A percentile compares a stretch with the other conserved stretches of the same genome.
Conservation (phyloP, 345 rosid genomes). For the Eutrema japonicum region DNA sequence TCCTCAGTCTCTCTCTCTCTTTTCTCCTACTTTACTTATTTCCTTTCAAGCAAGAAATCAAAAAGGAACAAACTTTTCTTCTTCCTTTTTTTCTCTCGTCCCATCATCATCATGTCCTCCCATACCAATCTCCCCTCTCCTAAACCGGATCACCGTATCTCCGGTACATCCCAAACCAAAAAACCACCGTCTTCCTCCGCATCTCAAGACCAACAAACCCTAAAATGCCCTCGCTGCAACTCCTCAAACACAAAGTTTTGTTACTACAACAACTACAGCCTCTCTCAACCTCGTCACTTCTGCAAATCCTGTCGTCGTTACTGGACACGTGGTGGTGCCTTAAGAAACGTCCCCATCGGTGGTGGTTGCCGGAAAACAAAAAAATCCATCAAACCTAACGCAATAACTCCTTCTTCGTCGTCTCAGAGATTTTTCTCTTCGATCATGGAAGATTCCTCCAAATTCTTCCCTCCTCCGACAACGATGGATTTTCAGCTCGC, state of each 20-base stretch:
- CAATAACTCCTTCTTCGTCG: slow-evolving; percentile 49
- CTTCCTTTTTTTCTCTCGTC: not conserved
- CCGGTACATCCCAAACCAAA: slow-evolving; percentile 34
- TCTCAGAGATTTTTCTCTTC: slow-evolving; percentile 56
- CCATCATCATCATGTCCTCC: slow-evolving; percentile 42
- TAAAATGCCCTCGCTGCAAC: slow-evolving; percentile 85
- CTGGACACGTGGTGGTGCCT: slow-evolving; percentile 90
- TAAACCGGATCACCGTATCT: slow-evolving; percentile 33
- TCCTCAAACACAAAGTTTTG: slow-evolving; percentile 90
- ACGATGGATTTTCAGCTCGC: slow-evolving; percentile 82
- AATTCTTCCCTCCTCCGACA: slow-evolving; percentile 60
- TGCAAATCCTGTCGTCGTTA: slow-evolving; percentile 86
- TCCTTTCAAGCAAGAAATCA: slow-evolving; percentile 34
- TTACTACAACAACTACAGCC: slow-evolving; percentile 94
- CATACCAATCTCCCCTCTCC: slow-evolving; percentile 42
- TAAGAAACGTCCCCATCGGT: slow-evolving; percentile 85
- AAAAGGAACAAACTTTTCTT: slow-evolving; percentile 22
- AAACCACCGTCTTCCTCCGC: slow-evolving; percentile 47
- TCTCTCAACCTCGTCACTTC: slow-evolving; percentile 82
- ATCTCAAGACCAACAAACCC: slow-evolving; percentile 48
- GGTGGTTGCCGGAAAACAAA: slow-evolving; percentile 85
- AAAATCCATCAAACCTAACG: slow-evolving; percentile 55
- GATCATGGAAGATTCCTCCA: slow-evolving; percentile 60
- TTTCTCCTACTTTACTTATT: slow-evolving; percentile 27
- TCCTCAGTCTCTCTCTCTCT: slow-evolving; percentile 27